Conservation (phyloP, 2,329 filamentous ascomycete genomes). For the Aureobasidium zeae region DNA sequence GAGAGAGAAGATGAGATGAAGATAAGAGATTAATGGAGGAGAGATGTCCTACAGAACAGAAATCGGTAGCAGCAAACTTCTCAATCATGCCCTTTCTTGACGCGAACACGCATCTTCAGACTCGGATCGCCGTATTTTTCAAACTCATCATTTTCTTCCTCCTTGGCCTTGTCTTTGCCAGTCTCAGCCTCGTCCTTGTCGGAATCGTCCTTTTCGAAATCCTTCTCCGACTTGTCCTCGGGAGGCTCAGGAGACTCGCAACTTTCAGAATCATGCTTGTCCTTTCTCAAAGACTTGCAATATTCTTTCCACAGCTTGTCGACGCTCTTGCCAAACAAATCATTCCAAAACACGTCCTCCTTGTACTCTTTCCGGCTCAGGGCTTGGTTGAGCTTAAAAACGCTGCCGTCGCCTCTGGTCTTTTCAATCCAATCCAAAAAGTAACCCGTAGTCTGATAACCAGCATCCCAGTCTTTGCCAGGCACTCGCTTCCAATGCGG, state of each 20-base stretch:
- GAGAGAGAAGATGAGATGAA: background rate
- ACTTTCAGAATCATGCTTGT: background rate
- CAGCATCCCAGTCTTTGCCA: conserved; percentile 65
- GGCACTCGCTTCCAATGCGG: conserved; percentile 67
- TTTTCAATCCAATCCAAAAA: conserved; percentile 80
- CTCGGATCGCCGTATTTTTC: conserved; percentile 19
- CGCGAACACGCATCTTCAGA: conserved; percentile 9
- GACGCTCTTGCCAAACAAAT: conserved; percentile 57
- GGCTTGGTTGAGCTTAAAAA: conserved; percentile 54
- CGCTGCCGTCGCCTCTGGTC: conserved; percentile 43
- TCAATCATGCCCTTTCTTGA: background rate
- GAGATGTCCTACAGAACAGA: too few relatives aligned
- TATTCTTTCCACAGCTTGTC: conserved; percentile 69
- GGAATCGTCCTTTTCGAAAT: too few relatives aligned
- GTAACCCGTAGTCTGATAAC: conserved; percentile 85
- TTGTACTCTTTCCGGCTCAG: conserved; percentile 56
- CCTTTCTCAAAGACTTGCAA: conserved; percentile 38
- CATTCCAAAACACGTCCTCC: conserved; percentile 57
- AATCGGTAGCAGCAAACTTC: background rate
- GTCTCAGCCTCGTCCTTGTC: too few relatives aligned
- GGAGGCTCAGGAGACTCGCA: too few relatives aligned
- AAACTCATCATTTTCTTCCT: conserved; percentile 20
- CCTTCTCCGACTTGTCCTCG: too few relatives aligned
- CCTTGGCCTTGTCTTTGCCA: conserved; percentile 39
- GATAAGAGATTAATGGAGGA: background rate